These are phyloP conservation scores for Phytophthora pisi DNA, from an alignment of 352 stramenopile species.

Conservation along the genomic window DNA sequence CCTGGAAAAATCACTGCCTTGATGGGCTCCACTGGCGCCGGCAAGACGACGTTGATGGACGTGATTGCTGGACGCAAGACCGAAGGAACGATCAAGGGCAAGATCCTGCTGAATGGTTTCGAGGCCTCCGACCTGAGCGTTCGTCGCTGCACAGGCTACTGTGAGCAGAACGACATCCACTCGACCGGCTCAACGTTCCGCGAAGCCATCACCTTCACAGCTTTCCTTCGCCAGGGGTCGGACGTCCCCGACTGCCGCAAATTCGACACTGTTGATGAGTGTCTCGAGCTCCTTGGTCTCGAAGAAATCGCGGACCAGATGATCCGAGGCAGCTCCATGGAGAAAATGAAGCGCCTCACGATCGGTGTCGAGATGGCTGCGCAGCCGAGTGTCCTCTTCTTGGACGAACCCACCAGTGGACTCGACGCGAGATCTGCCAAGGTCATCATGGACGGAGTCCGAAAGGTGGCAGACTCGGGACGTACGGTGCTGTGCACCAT, in stretches of 20 bases:
- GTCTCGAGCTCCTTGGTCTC: constrained; percentile 58
- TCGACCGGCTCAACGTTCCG: constrained; percentile 90
- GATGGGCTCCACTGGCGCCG: constrained; percentile 78
- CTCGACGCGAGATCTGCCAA: constrained; percentile 89
- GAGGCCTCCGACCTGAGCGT: constrained; percentile 59
- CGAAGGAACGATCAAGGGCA: constrained; percentile 69
- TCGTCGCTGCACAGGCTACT: constrained; percentile 68
- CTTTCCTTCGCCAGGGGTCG: constrained; percentile 75
- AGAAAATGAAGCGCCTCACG: constrained; percentile 71
- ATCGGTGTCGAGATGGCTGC: constrained; percentile 93
- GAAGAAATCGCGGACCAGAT: constrained; percentile 67
- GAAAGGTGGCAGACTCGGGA: constrained; percentile 83
- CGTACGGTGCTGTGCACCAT: constrained; percentile 92
- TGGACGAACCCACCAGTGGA: constrained; percentile 92
- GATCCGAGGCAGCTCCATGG: constrained; percentile 59
- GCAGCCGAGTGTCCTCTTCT: constrained; percentile 87
- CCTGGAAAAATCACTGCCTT: constrained; percentile 72
- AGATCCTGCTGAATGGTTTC: constrained; percentile 70
- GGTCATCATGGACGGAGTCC: constrained; percentile 87
- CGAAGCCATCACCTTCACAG: constrained; percentile 93
- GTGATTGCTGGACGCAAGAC: constrained; percentile 93
- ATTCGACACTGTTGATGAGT: constrained; percentile 63
- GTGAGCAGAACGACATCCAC: constrained; percentile 92
- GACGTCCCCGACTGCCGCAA: constrained; percentile 48
- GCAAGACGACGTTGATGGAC: constrained; percentile 96